Evolutionary conservation across 352 stramenopile genomes (phyloP).

Genomic region (Phytophthora constricta): DNA sequence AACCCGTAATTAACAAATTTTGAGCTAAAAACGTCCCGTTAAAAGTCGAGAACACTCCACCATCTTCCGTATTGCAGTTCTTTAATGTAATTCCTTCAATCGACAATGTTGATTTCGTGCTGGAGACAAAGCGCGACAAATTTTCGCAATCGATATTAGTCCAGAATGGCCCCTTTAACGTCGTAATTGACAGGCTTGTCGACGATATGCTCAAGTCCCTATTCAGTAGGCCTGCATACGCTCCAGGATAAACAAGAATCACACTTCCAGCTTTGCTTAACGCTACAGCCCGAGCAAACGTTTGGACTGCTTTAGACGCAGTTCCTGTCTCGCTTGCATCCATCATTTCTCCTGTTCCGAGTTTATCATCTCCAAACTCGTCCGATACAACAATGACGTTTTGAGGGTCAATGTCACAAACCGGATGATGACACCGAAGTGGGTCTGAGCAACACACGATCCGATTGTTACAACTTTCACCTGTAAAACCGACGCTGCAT

Average conservation of each 20-base stretch:
- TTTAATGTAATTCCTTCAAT: constrained; percentile 52
- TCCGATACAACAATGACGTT: constrained; percentile 61
- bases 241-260: constrained; percentile 68
- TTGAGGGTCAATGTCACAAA: constrained; percentile 45
- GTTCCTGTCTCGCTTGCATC: constrained; percentile 56
- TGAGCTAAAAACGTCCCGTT: constrained; percentile 21
- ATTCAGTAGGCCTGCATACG: constrained; percentile 50
- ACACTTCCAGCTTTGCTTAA: constrained; percentile 39
- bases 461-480: constrained; percentile 71
- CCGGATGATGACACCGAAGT: constrained; percentile 35
- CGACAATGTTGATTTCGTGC: constrained; percentile 14
- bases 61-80: constrained; percentile 35
- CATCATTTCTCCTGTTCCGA: constrained; percentile 65
- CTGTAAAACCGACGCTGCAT: constrained; percentile 75
- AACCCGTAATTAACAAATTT: constrained; percentile 35
- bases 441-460: constrained; percentile 62
- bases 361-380: constrained; percentile 57
- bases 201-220: constrained; percentile 31
- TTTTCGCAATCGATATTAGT: constrained; percentile 53
- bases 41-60: constrained; percentile 31
- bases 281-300: constrained; percentile 45
- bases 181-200: constrained; percentile 39
- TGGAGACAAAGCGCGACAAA: constrained; percentile 18
- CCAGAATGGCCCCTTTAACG: constrained; percentile 58
- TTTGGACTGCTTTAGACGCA: constrained; percentile 57